These are phyloP conservation scores for Candida xyloterini DNA, from an alignment of 805 yeast species.

Conservation along the genomic window DNA sequence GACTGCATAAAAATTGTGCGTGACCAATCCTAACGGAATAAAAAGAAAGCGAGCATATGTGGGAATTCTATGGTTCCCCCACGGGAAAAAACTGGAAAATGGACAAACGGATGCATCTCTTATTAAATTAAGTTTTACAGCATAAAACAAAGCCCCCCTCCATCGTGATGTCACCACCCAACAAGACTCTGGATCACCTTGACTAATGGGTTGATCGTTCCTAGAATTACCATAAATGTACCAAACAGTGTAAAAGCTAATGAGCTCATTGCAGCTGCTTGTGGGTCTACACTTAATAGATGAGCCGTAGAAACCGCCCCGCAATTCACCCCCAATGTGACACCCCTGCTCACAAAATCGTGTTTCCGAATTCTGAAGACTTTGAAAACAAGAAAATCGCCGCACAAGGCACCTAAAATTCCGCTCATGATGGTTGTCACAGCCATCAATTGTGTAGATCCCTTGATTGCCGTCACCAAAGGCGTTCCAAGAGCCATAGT, in stretches of 20 bases:
- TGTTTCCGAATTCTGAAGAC: conserved; percentile 50
- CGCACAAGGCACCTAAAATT: conserved; percentile 66
- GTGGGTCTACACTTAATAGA: conserved; percentile 62
- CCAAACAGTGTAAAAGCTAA: conserved; percentile 72
- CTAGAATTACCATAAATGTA: conserved; percentile 65
- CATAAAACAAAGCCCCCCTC: neutral
- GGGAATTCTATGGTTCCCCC: neutral
- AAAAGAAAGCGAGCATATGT: conserved; percentile 7
- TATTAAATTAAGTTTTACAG: conserved; percentile 2
- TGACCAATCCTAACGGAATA: conserved; percentile 13
- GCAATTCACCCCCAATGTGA: conserved; percentile 72
- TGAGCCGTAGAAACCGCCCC: conserved; percentile 85
- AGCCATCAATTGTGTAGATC: conserved; percentile 70
- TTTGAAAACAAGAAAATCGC: conserved; percentile 48
- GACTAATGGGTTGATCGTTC: conserved; percentile 57
- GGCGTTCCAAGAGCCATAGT: conserved; percentile 82
- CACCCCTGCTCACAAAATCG: conserved; percentile 74
- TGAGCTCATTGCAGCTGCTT: conserved; percentile 78
- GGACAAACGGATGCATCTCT: conserved; percentile 17
- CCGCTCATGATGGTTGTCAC: conserved; percentile 78
- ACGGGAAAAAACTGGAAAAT: neutral
- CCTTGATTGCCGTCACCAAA: conserved; percentile 60
- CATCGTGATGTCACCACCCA: conserved; percentile 31
- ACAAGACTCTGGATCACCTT: conserved; percentile 45
- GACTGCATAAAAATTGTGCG: conserved; percentile 6